Evolutionary conservation across 2,329 filamentous ascomycete genomes (phyloP).

Genomic region (Diaporthe ampelina): DNA sequence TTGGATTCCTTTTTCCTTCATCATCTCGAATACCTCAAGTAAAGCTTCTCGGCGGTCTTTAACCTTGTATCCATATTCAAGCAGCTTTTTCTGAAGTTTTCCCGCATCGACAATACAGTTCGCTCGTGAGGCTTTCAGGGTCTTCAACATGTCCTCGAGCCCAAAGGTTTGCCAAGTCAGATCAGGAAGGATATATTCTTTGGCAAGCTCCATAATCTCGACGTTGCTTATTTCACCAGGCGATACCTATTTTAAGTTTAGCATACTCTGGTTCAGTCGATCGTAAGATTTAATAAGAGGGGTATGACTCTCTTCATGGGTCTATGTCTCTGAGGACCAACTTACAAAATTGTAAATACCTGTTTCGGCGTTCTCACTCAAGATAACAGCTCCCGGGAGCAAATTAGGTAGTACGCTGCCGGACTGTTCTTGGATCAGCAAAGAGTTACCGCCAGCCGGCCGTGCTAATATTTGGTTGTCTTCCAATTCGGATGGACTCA

Average conservation of each 20-base stretch:
- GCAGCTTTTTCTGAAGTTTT: conserved; percentile 36
- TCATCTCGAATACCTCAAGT: conserved; percentile 25
- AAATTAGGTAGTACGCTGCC: conserved; percentile 35
- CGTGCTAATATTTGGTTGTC: neutral
- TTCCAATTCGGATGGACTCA: neutral
- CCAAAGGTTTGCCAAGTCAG: conserved; percentile 38
- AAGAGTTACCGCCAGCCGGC: too few species aligned
- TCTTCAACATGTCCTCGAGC: conserved; percentile 34
- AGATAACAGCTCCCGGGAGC: conserved; percentile 37
- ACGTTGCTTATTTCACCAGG: conserved; percentile 31
- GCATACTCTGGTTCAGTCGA: too few species aligned
- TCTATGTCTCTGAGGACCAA: neutral
- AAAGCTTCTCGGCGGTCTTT: conserved; percentile 37
- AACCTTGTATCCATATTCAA: conserved; percentile 37
- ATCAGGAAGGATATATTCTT: conserved; percentile 36
- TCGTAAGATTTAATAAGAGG: too few species aligned
- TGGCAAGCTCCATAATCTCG: conserved; percentile 40
- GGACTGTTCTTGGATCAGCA: conserved; percentile 6
- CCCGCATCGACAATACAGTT: conserved; percentile 34
- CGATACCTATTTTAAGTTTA: conserved; percentile 22
- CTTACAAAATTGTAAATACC: conserved; percentile 39
- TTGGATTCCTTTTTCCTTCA: neutral
- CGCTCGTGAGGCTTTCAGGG: conserved; percentile 35
- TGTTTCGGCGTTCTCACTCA: conserved; percentile 34
- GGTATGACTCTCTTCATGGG: neutral